Evolutionary conservation across 176 grass and related monocot species (phyloP).

Genomic region (Bromus sterilis): DNA sequence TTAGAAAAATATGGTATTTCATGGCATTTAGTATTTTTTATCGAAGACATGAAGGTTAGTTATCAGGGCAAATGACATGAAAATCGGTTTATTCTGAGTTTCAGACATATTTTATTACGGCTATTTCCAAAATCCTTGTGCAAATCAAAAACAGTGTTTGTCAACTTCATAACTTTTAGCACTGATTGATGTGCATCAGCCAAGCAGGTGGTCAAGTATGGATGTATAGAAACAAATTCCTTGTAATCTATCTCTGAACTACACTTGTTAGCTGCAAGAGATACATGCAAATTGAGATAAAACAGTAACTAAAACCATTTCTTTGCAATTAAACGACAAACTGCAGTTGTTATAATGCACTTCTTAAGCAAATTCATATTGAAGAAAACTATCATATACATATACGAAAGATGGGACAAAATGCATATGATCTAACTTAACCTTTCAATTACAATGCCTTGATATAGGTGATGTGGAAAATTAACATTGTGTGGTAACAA

Average conservation of each 20-base stretch:
- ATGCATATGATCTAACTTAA: no score
- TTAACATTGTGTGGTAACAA: no score
- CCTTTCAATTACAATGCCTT: no score
- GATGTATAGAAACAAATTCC: slow-evolving; percentile 75
- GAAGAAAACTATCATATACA: no score
- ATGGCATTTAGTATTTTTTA: slow-evolving; percentile 76
- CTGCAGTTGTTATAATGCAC: no score
- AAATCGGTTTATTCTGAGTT: slow-evolving; percentile 41
- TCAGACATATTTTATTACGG: slow-evolving; percentile 65
- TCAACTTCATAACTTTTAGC: slow-evolving; percentile 84
- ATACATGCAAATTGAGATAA: neutral
- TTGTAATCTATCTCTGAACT: slow-evolving; percentile 89
- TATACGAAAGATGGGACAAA: no score
- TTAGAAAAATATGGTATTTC: slow-evolving; percentile 18
- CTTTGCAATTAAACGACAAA: no score
- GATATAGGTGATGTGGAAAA: no score
- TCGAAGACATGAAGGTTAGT: slow-evolving; percentile 82
- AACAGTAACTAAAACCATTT: slow-evolving; percentile 80
- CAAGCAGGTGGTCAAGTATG: slow-evolving; percentile 85
- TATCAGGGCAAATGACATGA: slow-evolving; percentile 70
- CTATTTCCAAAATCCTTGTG: slow-evolving; percentile 85
- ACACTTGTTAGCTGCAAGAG: slow-evolving; percentile 69
- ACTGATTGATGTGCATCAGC: slow-evolving; percentile 85
- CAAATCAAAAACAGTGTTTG: slow-evolving; percentile 69
- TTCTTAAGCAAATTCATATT: no score